Conservation (phyloP, 139 green algal genomes). For the Chlorella sp. region DNA sequence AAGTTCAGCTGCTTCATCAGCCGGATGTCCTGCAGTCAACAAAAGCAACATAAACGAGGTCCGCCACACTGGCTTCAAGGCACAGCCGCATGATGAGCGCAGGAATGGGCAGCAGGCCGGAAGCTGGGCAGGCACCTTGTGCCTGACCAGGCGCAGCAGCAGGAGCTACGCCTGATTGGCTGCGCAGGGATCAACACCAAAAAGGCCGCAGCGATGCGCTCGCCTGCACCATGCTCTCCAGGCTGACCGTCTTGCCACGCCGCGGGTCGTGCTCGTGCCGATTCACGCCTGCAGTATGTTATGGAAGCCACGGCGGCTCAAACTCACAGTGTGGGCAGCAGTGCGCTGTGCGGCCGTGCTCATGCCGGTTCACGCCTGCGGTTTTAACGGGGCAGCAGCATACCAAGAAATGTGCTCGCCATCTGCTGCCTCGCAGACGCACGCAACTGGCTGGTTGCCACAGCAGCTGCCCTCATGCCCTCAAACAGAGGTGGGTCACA, state of each 20-base stretch:
- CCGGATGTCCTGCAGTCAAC: conserved; percentile 15
- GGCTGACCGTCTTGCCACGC: conserved; percentile 54
- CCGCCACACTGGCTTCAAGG: neutral
- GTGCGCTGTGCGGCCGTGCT: too few species aligned
- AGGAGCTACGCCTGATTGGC: too few species aligned
- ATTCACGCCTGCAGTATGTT: conserved; percentile 84
- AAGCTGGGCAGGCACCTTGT: neutral
- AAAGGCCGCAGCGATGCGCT: neutral
- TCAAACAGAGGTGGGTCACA: too few species aligned
- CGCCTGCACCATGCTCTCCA: conserved; percentile 52
- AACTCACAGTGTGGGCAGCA: too few species aligned
- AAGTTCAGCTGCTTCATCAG: conserved; percentile 97
- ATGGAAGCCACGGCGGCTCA: too few species aligned
- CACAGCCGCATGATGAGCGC: neutral
- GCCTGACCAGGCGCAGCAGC: too few species aligned
- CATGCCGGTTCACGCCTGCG: too few species aligned
- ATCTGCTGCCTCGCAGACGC: too few species aligned
- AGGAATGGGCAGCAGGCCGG: neutral
- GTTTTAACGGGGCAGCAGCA: too few species aligned
- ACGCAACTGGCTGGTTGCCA: too few species aligned
- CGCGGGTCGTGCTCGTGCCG: conserved; percentile 92
- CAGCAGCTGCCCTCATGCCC: too few species aligned
- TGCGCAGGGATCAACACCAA: neutral
- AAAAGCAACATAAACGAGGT: neutral
- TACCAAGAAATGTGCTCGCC: too few species aligned